Percentiles rank a stretch among this genome's conserved stretches.
Evolutionary conservation across 1,139 yeast species (phyloP).

Genomic region (Waltiozyma sp.): DNA sequence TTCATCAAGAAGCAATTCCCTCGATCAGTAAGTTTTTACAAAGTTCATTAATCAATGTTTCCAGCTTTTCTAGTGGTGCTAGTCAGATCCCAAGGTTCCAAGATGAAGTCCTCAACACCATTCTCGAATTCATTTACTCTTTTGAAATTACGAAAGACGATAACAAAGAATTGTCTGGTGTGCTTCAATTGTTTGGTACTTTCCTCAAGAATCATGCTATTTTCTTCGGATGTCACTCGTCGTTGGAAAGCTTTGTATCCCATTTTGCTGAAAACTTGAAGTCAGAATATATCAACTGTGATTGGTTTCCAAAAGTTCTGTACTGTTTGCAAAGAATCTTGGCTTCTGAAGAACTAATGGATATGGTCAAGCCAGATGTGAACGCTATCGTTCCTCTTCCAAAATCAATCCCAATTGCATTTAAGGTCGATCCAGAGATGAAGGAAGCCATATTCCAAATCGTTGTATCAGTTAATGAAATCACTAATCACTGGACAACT

Average conservation of each 20-base stretch:
- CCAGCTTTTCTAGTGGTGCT: slow-evolving; percentile 20
- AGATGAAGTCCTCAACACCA: slow-evolving; percentile 24
- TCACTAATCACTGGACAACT: slow-evolving; percentile 36
- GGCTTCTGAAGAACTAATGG: slow-evolving; percentile 34
- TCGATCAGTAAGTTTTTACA: slow-evolving; percentile 40
- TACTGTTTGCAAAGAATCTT: slow-evolving; percentile 38
- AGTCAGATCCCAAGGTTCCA: slow-evolving; percentile 17
- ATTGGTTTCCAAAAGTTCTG: slow-evolving; percentile 43
- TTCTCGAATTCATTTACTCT: slow-evolving; percentile 26
- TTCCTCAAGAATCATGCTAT: slow-evolving; percentile 30
- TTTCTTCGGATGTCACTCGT: slow-evolving; percentile 16
- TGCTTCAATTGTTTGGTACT: slow-evolving; percentile 37
- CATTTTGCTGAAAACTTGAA: slow-evolving; percentile 30
- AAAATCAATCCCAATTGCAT: slow-evolving; percentile 13
- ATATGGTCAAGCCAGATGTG: slow-evolving; percentile 17
- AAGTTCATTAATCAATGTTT: slow-evolving; percentile 21
- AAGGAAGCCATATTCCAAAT: slow-evolving; percentile 31
- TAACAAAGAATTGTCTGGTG: slow-evolving; percentile 28
- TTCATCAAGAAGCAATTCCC: slow-evolving; percentile 39
- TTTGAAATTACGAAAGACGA: slow-evolving; percentile 23
- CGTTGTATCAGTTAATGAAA: slow-evolving; percentile 28
- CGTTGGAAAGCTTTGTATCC: slow-evolving; percentile 25
- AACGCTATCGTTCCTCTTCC: slow-evolving; percentile 13
- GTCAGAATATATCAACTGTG: slow-evolving; percentile 27
- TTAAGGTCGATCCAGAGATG: slow-evolving; percentile 22